Base-by-base conservation (phyloP, 2,329 filamentous ascomycete species). In the Aspergillus sp. region DNA sequence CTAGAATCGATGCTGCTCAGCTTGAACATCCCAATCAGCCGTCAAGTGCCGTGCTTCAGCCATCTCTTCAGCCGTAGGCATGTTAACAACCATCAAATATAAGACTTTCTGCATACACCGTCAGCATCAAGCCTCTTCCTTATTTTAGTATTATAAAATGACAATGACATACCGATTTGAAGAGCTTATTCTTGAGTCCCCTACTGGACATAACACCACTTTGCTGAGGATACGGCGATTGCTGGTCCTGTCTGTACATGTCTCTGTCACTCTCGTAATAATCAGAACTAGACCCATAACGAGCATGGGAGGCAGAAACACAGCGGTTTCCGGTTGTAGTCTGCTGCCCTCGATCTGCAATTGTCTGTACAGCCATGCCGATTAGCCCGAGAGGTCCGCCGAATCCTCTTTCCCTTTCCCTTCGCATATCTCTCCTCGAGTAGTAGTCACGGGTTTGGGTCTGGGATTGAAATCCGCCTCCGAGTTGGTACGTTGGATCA, bases 401-500 rank as follows among this genome's bases (percentile, higher is more conserved):
- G 33, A 41, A 27, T 15, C 37, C 19, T n/a, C 60, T 53, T 54
- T 52, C 61, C 23, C 53, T 55, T 55, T 54, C 61, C 23, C 53
- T 31, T 48, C 56, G 59, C 9, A 27, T 27, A 3, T 17, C 40
- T 9, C 40, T 3, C n/a, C n/a, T 17, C 17, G 15, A 17, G 40
- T 3, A 0, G 40, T 17, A n/a, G 17, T 5, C 35, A 6, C 35
- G 35, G 35, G 2, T 1, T n/a, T n/a, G 40, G 3, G 37, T 1
- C 5, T 12, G n/a, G 14, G 4, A 2, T 21, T 43, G 40, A 3
- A 17, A 43, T 11, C n/a, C 17, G 4, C 40, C 40, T 17, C 40
- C n/a, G 6, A 27, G 43, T 6, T 23, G 75, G 60, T 84, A 78
- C 58, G 77, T 80, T 0, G 82, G 82, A 59, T 85, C 81, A 7